Conservation (phyloP, 2,329 filamentous ascomycete genomes). For the Fusarium secorum region DNA sequence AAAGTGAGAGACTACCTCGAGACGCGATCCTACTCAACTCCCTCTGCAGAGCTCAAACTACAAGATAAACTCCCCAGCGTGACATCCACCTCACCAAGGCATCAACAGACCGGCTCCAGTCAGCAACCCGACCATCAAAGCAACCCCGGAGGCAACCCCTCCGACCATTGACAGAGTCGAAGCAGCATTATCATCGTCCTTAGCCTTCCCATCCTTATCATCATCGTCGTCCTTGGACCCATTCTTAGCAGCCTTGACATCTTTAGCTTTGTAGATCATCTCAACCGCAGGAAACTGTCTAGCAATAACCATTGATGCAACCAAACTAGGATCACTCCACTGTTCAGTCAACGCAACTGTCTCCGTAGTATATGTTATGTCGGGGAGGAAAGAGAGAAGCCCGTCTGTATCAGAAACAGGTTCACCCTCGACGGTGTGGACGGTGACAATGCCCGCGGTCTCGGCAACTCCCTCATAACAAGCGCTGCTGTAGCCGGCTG, state of each 20-base stretch:
- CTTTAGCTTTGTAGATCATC: conserved; percentile 24
- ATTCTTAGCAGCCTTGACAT: conserved; percentile 2
- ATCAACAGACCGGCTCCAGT: conserved; percentile 22
- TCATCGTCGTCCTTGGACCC: neutral
- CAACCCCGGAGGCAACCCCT: neutral
- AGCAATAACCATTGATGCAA: neutral
- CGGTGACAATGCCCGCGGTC: neutral
- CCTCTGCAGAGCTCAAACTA: no score
- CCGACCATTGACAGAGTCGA: neutral
- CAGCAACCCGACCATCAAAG: conserved; percentile 6
- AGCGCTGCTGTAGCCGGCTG: neutral
- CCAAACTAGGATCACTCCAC: neutral
- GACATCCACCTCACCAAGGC: conserved; percentile 11
- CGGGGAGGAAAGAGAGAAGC: neutral
- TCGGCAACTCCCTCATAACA: neutral
- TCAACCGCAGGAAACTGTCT: conserved; percentile 18
- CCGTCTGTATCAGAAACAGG: neutral
- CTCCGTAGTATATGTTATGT: neutral
- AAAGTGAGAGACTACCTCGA: neutral
- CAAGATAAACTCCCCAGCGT: neutral
- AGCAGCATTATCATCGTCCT: neutral
- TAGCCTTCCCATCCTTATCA: neutral
- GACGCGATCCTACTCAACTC: neutral
- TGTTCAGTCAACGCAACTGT: neutral
- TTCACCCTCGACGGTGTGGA: conserved; percentile 20